Conservation (phyloP, 129 eudicot genomes). For the Ambrosia artemisiifolia region DNA sequence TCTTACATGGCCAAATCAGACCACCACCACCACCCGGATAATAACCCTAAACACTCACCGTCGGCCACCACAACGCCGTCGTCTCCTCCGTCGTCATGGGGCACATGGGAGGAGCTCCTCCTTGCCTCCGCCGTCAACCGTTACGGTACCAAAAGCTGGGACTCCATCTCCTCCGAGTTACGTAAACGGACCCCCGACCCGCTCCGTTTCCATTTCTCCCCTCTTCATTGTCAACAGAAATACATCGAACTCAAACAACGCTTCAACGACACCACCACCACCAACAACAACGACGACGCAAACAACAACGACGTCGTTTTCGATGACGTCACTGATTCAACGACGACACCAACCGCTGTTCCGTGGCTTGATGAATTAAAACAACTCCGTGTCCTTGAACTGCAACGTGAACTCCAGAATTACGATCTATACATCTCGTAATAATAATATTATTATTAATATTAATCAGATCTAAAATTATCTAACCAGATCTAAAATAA, state of each 20-base stretch:
- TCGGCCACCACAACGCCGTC: conserved; percentile 24
- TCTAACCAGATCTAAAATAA: conserved; percentile 11
- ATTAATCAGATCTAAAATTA: neutral
- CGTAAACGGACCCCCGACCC: conserved; percentile 40
- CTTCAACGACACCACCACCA: conserved; percentile 13
- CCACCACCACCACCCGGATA: neutral
- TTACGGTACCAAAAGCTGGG: conserved; percentile 76
- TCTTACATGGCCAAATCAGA: conserved; percentile 32
- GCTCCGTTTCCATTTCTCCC: conserved; percentile 37
- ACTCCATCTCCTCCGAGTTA: conserved; percentile 57
- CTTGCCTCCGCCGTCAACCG: conserved; percentile 92
- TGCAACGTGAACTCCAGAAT: conserved; percentile 60
- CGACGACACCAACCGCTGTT: neutral
- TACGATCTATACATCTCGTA: conserved; percentile 90
- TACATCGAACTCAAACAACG: conserved; percentile 69
- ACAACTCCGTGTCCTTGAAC: conserved; percentile 66
- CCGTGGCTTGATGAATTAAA: conserved; percentile 77
- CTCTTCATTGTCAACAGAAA: conserved; percentile 47
- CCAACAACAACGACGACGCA: conserved; percentile 16
- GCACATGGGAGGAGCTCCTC: conserved; percentile 94
- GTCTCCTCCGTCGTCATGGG: conserved; percentile 39
- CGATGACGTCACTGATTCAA: conserved; percentile 19
- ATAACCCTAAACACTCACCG: neutral
- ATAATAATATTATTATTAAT: conserved; percentile 2
- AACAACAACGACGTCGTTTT: conserved; percentile 12